These are phyloP conservation scores for Botrytis paeoniae DNA, from an alignment of 2,329 filamentous ascomycete genomes.

Conservation along the genomic window DNA sequence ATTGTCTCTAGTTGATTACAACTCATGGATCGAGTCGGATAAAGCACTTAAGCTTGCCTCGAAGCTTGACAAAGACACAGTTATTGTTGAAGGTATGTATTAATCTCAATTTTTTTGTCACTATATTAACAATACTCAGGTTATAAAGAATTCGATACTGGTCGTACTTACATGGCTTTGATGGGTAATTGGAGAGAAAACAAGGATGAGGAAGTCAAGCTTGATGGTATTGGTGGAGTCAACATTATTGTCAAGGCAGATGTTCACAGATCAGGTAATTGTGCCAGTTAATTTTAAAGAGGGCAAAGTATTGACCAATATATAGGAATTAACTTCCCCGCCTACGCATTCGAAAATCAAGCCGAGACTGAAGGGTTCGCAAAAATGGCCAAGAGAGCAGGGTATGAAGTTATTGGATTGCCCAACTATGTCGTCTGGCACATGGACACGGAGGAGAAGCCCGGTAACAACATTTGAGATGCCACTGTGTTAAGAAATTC, in stretches of 20 bases:
- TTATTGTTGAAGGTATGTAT: slow-evolving; percentile 77
- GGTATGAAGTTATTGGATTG: slow-evolving; percentile 86
- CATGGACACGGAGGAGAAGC: slow-evolving; percentile 93
- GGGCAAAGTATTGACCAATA: slow-evolving; percentile 30
- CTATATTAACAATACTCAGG: slow-evolving; percentile 47
- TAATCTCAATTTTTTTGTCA: background rate
- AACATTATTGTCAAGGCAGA: slow-evolving; percentile 98
- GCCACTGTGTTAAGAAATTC: slow-evolving; percentile 28
- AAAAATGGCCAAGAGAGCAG: slow-evolving; percentile 96
- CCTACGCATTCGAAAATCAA: slow-evolving; percentile 97
- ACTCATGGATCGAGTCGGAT: slow-evolving; percentile 95
- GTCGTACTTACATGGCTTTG: slow-evolving; percentile 80
- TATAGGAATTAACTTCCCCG: slow-evolving; percentile 92
- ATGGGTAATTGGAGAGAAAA: slow-evolving; percentile 93
- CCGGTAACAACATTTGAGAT: slow-evolving; percentile 58
- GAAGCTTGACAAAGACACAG: slow-evolving; percentile 71
- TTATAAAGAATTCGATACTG: slow-evolving; percentile 90
- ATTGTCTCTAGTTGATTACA: slow-evolving; percentile 78
- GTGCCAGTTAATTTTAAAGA: background rate
- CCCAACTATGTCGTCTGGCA: slow-evolving; percentile 99
- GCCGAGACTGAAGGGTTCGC: slow-evolving; percentile 98
- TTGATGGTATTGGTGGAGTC: slow-evolving; percentile 95
- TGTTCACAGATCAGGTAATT: slow-evolving; percentile 85
- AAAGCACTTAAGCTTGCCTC: slow-evolving; percentile 73
- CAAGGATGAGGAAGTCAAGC: slow-evolving; percentile 86